These are phyloP conservation scores for Stemphylium vesicarium DNA, from an alignment of 2,329 filamentous ascomycete genomes.

Conservation along the genomic window DNA sequence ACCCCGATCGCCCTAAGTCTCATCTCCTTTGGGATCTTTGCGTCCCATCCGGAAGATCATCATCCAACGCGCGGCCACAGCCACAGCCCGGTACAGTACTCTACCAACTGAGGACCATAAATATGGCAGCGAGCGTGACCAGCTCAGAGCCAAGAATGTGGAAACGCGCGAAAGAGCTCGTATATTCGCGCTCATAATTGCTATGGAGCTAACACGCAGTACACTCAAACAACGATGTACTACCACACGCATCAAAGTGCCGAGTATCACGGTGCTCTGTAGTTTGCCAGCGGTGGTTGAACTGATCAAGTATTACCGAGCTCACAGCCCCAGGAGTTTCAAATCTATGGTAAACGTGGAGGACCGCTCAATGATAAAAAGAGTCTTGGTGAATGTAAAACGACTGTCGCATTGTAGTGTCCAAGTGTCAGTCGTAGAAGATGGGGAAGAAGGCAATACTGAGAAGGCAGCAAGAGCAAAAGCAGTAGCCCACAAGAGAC, in stretches of 20 bases:
- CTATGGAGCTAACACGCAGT: constrained; percentile 14
- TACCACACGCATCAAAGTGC: constrained; percentile 2
- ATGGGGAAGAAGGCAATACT: background rate
- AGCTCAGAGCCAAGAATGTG: constrained; percentile 13
- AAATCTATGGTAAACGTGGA: constrained; percentile 13
- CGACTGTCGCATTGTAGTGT: constrained; percentile 9
- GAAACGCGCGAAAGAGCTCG: constrained; percentile 18
- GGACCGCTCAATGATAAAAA: constrained; percentile 18
- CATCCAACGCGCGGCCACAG: constrained; percentile 13
- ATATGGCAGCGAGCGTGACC: constrained; percentile 10
- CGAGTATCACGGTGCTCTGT: constrained; percentile 15
- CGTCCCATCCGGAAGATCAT: background rate
- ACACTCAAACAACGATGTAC: constrained; percentile 16
- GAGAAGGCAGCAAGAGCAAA: no score
- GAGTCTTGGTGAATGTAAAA: constrained; percentile 11
- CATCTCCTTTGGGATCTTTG: no score
- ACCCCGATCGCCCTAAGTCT: background rate
- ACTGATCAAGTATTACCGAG: constrained; percentile 10
- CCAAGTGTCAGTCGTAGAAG: constrained; percentile 5
- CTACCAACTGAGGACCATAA: constrained; percentile 14
- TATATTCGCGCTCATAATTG: constrained; percentile 17
- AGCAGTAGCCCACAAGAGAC: no score
- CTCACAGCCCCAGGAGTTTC: constrained; percentile 12
- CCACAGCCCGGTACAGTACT: constrained; percentile 5
- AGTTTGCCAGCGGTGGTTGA: constrained; percentile 11